Base-by-base conservation (phyloP, 257 asterid species). In the Solanum dulcamara region DNA sequence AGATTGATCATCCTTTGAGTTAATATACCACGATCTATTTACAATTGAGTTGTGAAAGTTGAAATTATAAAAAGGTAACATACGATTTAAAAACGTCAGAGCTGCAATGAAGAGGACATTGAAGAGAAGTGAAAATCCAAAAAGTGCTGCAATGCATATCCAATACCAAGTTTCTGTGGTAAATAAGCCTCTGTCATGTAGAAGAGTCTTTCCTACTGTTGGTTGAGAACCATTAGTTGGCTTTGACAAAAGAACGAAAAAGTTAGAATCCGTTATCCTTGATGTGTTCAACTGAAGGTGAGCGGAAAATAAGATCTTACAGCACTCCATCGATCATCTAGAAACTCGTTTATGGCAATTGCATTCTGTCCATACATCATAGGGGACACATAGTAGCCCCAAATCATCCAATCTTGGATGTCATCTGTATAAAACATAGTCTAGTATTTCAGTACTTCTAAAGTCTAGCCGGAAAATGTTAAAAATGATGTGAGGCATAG, bases 331-430 rank as follows among this genome's bases (percentile, higher is more conserved):
- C 98, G 92, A 46, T 93, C 93, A n/a, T 90, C 83, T 8, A 95
- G 93, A 86, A 94, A 95, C 86, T 95, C 99, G 11, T 94, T 94
- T 42, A 94, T 92, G 86, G 97, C 96, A 33, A 95, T 91, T 30
- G 99, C 99, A 80, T 95, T 95, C 80, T 95, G 98, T 55, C 97
- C 99, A 38, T 95, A 95, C 94, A 90, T 94, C 99, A 95, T 93
- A 32, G 98, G 98, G 84, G 99, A 95, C 84, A 91, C 46, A 64
- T 95, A 95, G 90, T 95, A 95, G 3, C 98, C 98, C 99, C 99
- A 95, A 81, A 92, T 90, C 98, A 95, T 93, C 98, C 98, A 95
- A 72, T 85, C 86, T 86, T 92, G 81, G 28, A 95, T 93, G 86
- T 92, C 93, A 88, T 95, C 99, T 95, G 92, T 18, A 17, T 57